Evolutionary conservation across 768 basidiomycete genomes (phyloP), one percentile per base, ranked within the genome.

Genomic region (Mycena sanguinolenta): DNA sequence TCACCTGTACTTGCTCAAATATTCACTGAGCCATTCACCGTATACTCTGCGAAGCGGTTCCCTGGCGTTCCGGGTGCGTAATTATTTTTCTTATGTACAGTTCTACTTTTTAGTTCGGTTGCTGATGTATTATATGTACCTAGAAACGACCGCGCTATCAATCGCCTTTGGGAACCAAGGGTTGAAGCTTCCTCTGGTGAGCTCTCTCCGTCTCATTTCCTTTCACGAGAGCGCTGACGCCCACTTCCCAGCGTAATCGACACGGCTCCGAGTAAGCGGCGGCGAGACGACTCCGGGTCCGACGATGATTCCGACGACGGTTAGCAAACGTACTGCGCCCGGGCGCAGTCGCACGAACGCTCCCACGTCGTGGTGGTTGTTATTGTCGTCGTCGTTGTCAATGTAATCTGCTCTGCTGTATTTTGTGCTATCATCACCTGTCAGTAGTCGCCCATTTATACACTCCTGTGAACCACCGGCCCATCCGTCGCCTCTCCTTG

Each of bases 31-130:
- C 86, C 90, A 30, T 97, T 98, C 77, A 88, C 89, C 14, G 96
- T 98, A 0, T 96, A 85, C 81, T 95, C 95, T 2, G 96, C 96
- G 39, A 98, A 98, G 84, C 90, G 93, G 58, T 98, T 97, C 84
- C 95, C 95, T 58, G 96, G 96, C 58, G 96, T 98, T 50, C 93
- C 95, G 82, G 94, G 95, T 95, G 73, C 58, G 70, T 50, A 9
- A 21, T 80, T 77, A 78, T 75, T 71, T 63, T 49, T 12, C 46
- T 67, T 68, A 58, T 65, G 66, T 63, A 69, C 39, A 58, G 58
- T 63, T 68, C 30, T 70, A 55, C 28, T 69, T 69, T 71, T 63
- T 63, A 28, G 44, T 30, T 30, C 25, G 30, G 2, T 62, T 12
- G n/a, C 44, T 46, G n/a, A 46, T 46, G 19, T 46, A 46, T 73